A percentile compares a stretch with the other conserved stretches of the same genome.
Conservation (phyloP, 805 yeast genomes). For the Metschnikowia cerradonensis region DNA sequence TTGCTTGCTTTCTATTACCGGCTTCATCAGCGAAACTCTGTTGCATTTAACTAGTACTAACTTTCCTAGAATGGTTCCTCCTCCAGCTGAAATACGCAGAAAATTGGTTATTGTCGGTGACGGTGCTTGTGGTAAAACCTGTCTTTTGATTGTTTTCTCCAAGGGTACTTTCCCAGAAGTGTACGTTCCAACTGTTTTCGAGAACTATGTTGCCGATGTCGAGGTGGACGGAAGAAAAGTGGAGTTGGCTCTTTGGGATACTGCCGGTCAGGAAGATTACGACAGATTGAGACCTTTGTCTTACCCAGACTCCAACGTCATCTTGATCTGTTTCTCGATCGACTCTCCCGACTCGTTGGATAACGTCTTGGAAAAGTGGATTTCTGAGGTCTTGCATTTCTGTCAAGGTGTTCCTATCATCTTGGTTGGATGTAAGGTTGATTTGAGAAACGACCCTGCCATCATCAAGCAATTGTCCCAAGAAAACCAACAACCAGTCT, state of each 20-base stretch:
- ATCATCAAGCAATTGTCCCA: conserved; percentile 26
- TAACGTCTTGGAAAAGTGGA: conserved; percentile 38
- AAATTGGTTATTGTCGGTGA: conserved; percentile 31
- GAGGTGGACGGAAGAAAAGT: conserved; percentile 59
- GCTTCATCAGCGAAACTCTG: neutral
- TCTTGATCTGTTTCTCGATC: conserved; percentile 37
- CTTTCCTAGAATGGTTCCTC: conserved; percentile 19
- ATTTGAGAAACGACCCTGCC: conserved; percentile 27
- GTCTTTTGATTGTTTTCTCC: conserved; percentile 30
- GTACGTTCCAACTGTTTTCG: conserved; percentile 62
- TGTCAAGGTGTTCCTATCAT: conserved; percentile 35
- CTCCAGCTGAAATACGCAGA: conserved; percentile 29
- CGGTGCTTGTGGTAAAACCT: conserved; percentile 32
- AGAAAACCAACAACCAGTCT: conserved; percentile 20
- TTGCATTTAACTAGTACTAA: conserved; percentile 6
- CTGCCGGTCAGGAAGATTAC: conserved; percentile 27
- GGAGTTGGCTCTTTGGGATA: conserved; percentile 40
- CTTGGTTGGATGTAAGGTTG: conserved; percentile 37
- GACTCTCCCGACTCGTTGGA: conserved; percentile 30
- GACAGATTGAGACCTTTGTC: conserved; percentile 42
- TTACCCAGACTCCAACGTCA: conserved; percentile 36
- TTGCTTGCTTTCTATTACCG: neutral
- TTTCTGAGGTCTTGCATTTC: conserved; percentile 38
- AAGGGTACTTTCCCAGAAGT: conserved; percentile 31
- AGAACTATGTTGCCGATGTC: conserved; percentile 95